phyloP scores from a whole-genome alignment of 2,329 filamentous ascomycete species.

The Phaeosphaeria sp. region DNA sequence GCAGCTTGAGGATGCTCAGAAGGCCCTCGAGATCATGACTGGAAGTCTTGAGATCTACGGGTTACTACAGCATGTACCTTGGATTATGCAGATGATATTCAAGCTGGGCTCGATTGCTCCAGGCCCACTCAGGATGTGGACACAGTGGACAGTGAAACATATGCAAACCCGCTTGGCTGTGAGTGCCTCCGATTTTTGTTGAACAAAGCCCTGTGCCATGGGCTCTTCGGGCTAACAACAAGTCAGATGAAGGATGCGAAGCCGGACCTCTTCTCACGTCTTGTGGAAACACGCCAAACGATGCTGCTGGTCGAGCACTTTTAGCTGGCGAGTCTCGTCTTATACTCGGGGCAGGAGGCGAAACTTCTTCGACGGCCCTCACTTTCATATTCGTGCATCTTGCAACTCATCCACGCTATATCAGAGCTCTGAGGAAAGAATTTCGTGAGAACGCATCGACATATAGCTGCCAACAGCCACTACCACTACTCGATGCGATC shows the following conservation, averaged over 20 bases:
- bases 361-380: slow-evolving; percentile 60
- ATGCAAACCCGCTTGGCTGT: background rate
- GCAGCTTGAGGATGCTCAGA: background rate
- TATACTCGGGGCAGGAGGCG: slow-evolving; percentile 45
- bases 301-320: slow-evolving; percentile 19
- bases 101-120: background rate
- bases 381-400: slow-evolving; percentile 56
- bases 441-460: slow-evolving; percentile 9
- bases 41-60: background rate
- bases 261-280: background rate
- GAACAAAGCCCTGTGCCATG: too few species aligned
- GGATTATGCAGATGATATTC: background rate
- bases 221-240: background rate
- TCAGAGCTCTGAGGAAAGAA: slow-evolving; percentile 28
- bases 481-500: slow-evolving; percentile 27
- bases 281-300: slow-evolving; percentile 2
- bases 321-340: slow-evolving; percentile 40
- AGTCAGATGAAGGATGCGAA: background rate
- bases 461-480: slow-evolving; percentile 15
- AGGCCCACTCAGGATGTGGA: background rate
- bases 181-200: too few species aligned
- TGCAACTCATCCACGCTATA: slow-evolving; percentile 24
- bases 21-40: background rate
- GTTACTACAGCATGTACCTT: background rate
- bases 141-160: background rate